Percentiles rank a stretch among this genome's conserved stretches.
These are phyloP conservation scores for Jackrogersella minutella DNA, from an alignment of 495 filamentous ascomycete species.

Conservation along the genomic window DNA sequence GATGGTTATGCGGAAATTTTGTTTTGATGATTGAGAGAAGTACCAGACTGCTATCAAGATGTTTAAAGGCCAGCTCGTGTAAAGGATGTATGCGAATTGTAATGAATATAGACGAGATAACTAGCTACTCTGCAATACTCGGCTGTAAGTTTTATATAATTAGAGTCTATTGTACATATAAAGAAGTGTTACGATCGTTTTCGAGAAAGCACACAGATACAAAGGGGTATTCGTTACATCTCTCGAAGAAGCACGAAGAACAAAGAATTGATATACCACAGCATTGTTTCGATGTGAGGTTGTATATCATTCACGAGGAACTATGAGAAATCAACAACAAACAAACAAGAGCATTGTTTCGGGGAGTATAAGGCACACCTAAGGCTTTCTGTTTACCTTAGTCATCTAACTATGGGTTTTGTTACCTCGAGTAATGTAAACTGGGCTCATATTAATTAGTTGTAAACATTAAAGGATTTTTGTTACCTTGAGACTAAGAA, in stretches of 20 bases:
- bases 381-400: background rate
- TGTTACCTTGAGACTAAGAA: too few relatives aligned
- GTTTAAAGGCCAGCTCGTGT: constrained; percentile 22
- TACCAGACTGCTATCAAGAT: constrained; percentile 18
- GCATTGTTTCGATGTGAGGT: background rate
- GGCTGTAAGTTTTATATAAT: background rate
- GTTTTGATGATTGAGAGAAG: background rate
- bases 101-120: background rate
- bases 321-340: background rate
- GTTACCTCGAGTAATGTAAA: background rate
- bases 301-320: background rate
- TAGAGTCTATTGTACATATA: background rate
- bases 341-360: background rate
- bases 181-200: background rate
- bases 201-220: constrained; percentile 12
- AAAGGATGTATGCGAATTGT: background rate
- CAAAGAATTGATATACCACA: background rate
- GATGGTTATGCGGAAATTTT: background rate
- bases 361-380: background rate
- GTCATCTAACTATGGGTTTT: too few relatives aligned
- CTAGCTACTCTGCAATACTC: background rate
- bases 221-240: background rate
- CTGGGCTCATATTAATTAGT: too few relatives aligned
- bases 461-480: too few relatives aligned
- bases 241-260: background rate